phyloP scores from a whole-genome alignment of 179 eudicot species.

The Camellia oleifera region DNA sequence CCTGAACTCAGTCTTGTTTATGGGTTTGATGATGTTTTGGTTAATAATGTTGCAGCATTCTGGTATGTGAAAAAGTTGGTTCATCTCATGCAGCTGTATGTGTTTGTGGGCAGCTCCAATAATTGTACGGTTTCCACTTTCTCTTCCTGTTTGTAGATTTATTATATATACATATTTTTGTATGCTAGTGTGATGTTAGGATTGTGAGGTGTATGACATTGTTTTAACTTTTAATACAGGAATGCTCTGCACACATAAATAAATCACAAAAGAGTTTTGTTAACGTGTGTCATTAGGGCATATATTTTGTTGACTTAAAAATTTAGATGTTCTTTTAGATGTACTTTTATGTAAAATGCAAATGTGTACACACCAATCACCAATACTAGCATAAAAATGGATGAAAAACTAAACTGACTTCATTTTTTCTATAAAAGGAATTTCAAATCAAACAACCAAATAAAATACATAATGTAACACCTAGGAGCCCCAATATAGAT shows the following conservation, averaged over 20 bases:
- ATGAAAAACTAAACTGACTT: not conserved
- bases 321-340: too few species aligned
- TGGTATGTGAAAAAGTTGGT: not conserved
- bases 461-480: not conserved
- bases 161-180: not conserved
- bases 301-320: not conserved
- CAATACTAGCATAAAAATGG: too few species aligned
- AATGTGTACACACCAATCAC: too few species aligned
- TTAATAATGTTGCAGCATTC: constrained; percentile 13
- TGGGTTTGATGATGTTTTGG: constrained; percentile 28
- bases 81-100: not conserved
- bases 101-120: not conserved
- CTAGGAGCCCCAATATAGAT: not conserved
- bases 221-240: not conserved
- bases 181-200: not conserved
- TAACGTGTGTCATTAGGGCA: not conserved
- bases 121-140: constrained; percentile 7
- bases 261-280: not conserved
- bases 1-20: constrained; percentile 18
- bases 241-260: too few species aligned
- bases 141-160: not conserved
- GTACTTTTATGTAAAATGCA: too few species aligned
- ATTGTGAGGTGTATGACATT: not conserved
- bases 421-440: not conserved
- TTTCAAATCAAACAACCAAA: not conserved